Percentiles rank a stretch among this genome's conserved stretches.
These are phyloP conservation scores for Rhizopogon vesiculosus DNA, from an alignment of 768 basidiomycete species.

Conservation along the genomic window DNA sequence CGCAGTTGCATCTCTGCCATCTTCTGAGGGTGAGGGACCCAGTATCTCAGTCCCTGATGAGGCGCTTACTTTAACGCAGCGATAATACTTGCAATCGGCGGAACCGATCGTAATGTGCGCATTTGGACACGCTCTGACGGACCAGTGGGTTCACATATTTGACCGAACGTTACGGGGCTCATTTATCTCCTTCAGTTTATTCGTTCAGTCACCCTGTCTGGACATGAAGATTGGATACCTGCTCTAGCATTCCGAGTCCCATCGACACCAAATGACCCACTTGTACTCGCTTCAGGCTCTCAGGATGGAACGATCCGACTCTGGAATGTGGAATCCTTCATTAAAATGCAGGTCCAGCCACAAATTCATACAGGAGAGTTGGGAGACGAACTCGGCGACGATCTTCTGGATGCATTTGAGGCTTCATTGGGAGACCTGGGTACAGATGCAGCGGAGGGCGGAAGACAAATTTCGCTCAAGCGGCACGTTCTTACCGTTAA, in stretches of 20 bases:
- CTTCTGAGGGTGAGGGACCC: constrained; percentile 49
- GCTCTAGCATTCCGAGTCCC: constrained; percentile 59
- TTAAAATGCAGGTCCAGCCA: constrained; percentile 17
- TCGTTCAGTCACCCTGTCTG: constrained; percentile 54
- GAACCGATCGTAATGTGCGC: constrained; percentile 77
- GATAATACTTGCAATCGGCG: constrained; percentile 71
- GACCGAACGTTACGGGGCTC: not conserved
- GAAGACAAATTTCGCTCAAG: constrained; percentile 84
- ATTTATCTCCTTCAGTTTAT: constrained; percentile 42
- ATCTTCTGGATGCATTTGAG: constrained; percentile 86
- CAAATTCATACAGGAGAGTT: constrained; percentile 14
- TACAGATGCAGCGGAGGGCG: constrained; percentile 72
- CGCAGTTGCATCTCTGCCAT: constrained; percentile 59
- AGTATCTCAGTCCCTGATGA: not conserved
- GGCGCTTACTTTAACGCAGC: constrained; percentile 28
- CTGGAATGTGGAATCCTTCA: constrained; percentile 73
- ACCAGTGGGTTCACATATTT: constrained; percentile 31
- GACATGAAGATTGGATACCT: constrained; percentile 97
- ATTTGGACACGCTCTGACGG: constrained; percentile 69
- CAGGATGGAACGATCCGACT: constrained; percentile 93
- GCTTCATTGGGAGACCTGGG: constrained; percentile 62
- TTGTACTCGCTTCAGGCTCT: constrained; percentile 88
- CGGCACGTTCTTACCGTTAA: constrained; percentile 74
- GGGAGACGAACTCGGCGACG: constrained; percentile 46
- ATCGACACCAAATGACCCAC: constrained; percentile 26